A percentile compares a stretch with the other conserved stretches of the same genome.
Conservation (phyloP, 1,284 basidiomycete genomes). For the Ceratobasidium sp. region DNA sequence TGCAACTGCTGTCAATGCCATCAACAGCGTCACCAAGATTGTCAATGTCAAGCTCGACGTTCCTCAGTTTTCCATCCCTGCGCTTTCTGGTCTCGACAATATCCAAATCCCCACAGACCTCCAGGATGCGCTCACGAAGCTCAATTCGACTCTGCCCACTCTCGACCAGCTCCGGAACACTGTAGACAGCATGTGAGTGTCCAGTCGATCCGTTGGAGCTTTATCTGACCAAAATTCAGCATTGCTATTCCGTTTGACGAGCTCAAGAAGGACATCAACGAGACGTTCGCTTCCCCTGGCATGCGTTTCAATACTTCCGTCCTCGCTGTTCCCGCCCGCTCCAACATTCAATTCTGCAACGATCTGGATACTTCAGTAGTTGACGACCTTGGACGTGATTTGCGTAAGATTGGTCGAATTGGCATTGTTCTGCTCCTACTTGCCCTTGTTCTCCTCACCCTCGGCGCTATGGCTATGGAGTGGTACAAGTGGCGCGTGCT, state of each 20-base stretch:
- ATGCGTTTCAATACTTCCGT: constrained; percentile 74
- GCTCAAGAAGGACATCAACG: constrained; percentile 87
- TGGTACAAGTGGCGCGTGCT: constrained; percentile 84
- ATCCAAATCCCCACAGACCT: constrained; percentile 86
- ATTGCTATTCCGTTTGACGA: constrained; percentile 87
- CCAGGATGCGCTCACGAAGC: constrained; percentile 71
- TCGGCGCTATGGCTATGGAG: constrained; percentile 71
- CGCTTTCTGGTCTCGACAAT: constrained; percentile 76
- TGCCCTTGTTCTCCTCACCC: constrained; percentile 70
- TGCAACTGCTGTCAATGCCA: constrained; percentile 66
- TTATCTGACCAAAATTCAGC: constrained; percentile 55
- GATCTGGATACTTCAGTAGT: constrained; percentile 83
- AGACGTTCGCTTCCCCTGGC: constrained; percentile 71
- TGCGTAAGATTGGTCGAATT: constrained; percentile 80
- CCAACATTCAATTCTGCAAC: constrained; percentile 73
- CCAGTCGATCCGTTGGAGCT: background rate
- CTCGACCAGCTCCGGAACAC: constrained; percentile 78
- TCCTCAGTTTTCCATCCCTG: constrained; percentile 77
- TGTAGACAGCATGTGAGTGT: constrained; percentile 75
- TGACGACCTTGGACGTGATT: constrained; percentile 80
- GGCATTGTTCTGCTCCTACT: constrained; percentile 75
- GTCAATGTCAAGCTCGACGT: constrained; percentile 69
- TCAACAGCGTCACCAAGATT: constrained; percentile 77
- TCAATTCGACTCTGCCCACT: constrained; percentile 86
- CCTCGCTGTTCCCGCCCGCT: constrained; percentile 77